Evolutionary conservation across 257 asterid species (phyloP).

Genomic region (Nicotiana knightiana): DNA sequence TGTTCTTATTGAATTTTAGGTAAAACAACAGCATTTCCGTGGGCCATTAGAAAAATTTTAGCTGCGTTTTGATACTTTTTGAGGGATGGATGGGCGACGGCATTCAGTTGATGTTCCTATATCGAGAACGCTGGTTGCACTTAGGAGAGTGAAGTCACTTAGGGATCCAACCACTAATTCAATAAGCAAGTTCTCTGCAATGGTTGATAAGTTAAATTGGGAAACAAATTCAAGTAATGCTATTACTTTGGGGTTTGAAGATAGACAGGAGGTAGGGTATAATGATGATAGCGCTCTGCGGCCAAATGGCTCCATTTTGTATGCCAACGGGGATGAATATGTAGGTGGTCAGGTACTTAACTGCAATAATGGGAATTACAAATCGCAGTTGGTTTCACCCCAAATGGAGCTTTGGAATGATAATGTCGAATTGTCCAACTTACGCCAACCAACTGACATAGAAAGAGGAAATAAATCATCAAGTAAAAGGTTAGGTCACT

Average conservation of each 20-base stretch:
- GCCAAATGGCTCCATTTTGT: slow-evolving; percentile 15
- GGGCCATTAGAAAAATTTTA: slow-evolving; percentile 5
- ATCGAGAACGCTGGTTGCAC: slow-evolving; percentile 63
- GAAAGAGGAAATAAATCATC: slow-evolving; percentile 18
- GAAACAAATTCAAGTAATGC: slow-evolving; percentile 54
- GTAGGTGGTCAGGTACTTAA: slow-evolving; percentile 27
- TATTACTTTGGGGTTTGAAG: slow-evolving; percentile 42
- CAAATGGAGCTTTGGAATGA: slow-evolving; percentile 10
- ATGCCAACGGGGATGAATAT: slow-evolving; percentile 15
- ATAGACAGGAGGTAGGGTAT: slow-evolving; percentile 16
- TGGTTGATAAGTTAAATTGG: slow-evolving; percentile 60
- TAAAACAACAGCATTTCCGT: slow-evolving; percentile 19
- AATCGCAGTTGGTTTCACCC: slow-evolving; percentile 16
- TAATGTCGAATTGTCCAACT: slow-evolving; percentile 14
- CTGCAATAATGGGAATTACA: slow-evolving; percentile 19
- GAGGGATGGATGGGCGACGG: slow-evolving; percentile 75
- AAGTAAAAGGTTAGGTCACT: slow-evolving; percentile 30
- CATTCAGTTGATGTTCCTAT: slow-evolving; percentile 85
- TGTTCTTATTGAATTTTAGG: slow-evolving; percentile 38
- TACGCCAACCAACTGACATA: slow-evolving; percentile 15
- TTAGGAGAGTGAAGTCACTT: slow-evolving; percentile 84
- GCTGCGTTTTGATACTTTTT: neutral
- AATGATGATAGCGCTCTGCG: neutral
- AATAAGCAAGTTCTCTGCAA: slow-evolving; percentile 48
- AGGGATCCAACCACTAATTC: slow-evolving; percentile 86